Base-by-base conservation (phyloP, 2,329 filamentous ascomycete species). In the Aspergillus felis region DNA sequence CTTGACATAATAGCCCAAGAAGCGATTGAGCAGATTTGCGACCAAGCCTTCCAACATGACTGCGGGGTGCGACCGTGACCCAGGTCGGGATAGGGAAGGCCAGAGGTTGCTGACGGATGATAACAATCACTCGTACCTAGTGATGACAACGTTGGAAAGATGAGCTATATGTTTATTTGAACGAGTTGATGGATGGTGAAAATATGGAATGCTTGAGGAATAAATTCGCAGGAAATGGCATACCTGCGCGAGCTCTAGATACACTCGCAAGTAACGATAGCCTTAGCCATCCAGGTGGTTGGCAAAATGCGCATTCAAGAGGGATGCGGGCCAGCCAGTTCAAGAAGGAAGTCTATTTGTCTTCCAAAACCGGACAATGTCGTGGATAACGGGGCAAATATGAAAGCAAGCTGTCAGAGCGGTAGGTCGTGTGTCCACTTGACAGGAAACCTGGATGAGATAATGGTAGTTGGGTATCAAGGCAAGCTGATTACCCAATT, bases 1-100 rank as follows among this genome's bases (percentile, higher is more conserved):
- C 84, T 96, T 92, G 77, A 99, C 93, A 77, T 99, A 99, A 89
- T 97, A 96, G 83, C 94, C 95, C 85, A 99, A 80, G 79, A 99
- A 97, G 81, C 95, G 90, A 81, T 99, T 99, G 68, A 99, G 88
- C 81, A 99, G 83, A 78, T 93, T 95, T 68, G 94, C 92, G 63
- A 97, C 94, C 67, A 99, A 84, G 66, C 92, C 91, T 84, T 99
- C 94, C 79, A 99, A 86, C 94, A 99, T 99, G 70, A 74, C 82
- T 82, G 79, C 75, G 74, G 75, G 68, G 67, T 75, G 72, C 73
- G 81, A 86, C 83, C 89, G 85, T 91, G 71, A 88, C 86, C 88
- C 88, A 72, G 89, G 87, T 86, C 80, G 78, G 86, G 87, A 57
- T 44, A 57, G 49, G n/a, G 51, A 51, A 49, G 52, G 47, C 54